phyloP scores from a whole-genome alignment of 495 filamentous ascomycete genomes.

The Talaromyces proteolyticus region DNA sequence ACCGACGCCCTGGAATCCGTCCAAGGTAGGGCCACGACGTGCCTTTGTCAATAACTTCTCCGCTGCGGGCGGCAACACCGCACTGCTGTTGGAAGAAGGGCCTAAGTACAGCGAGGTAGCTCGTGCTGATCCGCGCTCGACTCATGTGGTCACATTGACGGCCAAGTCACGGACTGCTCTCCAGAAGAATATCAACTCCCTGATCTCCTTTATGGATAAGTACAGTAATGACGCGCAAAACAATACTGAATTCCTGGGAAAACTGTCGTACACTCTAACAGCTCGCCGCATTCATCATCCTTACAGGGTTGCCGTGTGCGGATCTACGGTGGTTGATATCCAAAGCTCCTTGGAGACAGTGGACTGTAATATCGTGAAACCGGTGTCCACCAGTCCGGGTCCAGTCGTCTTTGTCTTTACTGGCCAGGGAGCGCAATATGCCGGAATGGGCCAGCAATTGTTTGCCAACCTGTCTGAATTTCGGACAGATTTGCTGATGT shows the following conservation, averaged over 20 bases:
- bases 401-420: slow-evolving; percentile 46
- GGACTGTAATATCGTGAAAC: slow-evolving; percentile 21
- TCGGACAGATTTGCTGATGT: slow-evolving; percentile 58
- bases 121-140: slow-evolving; percentile 46
- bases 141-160: slow-evolving; percentile 46
- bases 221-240: slow-evolving; percentile 31
- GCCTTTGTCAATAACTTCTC: slow-evolving; percentile 67
- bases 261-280: slow-evolving; percentile 72
- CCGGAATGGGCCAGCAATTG: slow-evolving; percentile 57
- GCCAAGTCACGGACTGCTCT: slow-evolving; percentile 48
- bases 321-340: slow-evolving; percentile 19
- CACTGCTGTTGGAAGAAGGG: slow-evolving; percentile 49
- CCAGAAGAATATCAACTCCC: slow-evolving; percentile 45
- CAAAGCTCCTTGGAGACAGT: slow-evolving; percentile 14
- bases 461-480: slow-evolving; percentile 55
- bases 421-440: slow-evolving; percentile 45
- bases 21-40: slow-evolving; percentile 56
- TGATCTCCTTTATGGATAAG: slow-evolving; percentile 40
- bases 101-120: slow-evolving; percentile 28
- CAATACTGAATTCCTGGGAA: slow-evolving; percentile 29
- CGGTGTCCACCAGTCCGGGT: slow-evolving; percentile 34
- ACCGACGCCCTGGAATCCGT: slow-evolving; percentile 55
- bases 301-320: slow-evolving; percentile 60
- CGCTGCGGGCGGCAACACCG: slow-evolving; percentile 50
- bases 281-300: slow-evolving; percentile 77